Base-by-base conservation (phyloP, 805 yeast genomes). In the Yarrowia alimentaria region DNA sequence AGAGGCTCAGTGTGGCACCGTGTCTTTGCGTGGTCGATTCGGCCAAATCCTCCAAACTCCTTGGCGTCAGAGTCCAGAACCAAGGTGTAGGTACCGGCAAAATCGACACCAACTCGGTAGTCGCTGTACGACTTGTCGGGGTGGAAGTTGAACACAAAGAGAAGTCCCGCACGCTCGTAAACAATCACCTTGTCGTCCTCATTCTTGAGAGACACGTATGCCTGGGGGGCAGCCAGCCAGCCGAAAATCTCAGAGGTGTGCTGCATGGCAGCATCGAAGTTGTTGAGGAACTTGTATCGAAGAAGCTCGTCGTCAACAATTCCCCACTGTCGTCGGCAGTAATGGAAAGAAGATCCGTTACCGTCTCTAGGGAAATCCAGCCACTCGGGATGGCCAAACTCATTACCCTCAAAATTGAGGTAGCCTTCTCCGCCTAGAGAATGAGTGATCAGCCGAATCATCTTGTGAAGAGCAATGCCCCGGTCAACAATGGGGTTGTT, bases 341-440 rank as follows among this genome's bases (percentile, higher is more conserved):
- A 91, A 68, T 86, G 93, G 68, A 85, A 91, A 14, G 93, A 83
- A 64, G 88, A 89, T 20, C 76, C 76, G 67, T 91, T 93, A 26
- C 96, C 96, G 21, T 57, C 83, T 61, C 96, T 80, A 11, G 99
- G 98, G 75, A 91, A 93, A 67, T 91, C 99, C 48, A 93, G 77
- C 99, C 99, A 91, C 65, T 91, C 99, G 3, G 98, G 99, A 62
- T 91, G 99, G 13, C 99, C 99, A 70, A 93, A 91, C 68, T 91
- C 99, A 62, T 91, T 91, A 53, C 99, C 98, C 72, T 91, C 97
- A 65, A 91, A 91, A 65, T 90, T 91, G 63, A 91, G 76, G 63
- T 91, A 91, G 0, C 95, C 96, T 68, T 91, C 98, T 52, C 99
- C 99, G 38, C 98, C 98, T n/a, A 91, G 72, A 1, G 90, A 72